A percentile compares a stretch with the other conserved stretches of the same genome.
phyloP scores from a whole-genome alignment of 495 filamentous ascomycete species.

The Aspergillus taichungensis region DNA sequence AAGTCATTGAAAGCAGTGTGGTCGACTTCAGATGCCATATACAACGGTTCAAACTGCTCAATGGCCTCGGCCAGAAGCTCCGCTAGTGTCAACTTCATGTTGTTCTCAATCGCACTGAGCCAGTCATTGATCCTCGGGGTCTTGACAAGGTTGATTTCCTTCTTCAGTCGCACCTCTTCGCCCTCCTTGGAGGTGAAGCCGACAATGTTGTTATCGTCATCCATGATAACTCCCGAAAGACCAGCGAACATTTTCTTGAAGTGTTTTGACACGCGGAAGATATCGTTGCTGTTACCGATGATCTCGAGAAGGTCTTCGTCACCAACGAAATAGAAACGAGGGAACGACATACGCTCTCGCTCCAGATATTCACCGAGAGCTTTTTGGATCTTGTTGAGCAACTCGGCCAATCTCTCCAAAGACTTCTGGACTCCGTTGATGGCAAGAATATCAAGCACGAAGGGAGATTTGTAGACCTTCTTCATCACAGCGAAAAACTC shows the following conservation, averaged over 20 bases:
- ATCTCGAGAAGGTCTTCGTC: conserved; percentile 99
- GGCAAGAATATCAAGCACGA: conserved; percentile 87
- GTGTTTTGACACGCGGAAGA: conserved; percentile 89
- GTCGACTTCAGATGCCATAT: conserved; percentile 57
- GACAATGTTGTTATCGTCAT: conserved; percentile 79
- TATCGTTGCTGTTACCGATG: conserved; percentile 98
- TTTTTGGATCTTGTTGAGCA: conserved; percentile 99
- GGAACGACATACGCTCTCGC: conserved; percentile 92
- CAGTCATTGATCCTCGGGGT: conserved; percentile 97
- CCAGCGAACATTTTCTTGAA: conserved; percentile 99
- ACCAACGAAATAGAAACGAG: conserved; percentile 97
- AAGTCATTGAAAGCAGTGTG: conserved; percentile 61
- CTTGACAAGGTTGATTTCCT: conserved; percentile 82
- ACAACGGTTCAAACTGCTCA: conserved; percentile 59
- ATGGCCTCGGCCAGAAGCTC: conserved; percentile 83
- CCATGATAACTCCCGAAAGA: conserved; percentile 78
- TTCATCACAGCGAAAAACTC: conserved; percentile 98
- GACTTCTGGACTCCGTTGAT: conserved; percentile 95
- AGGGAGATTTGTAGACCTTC: conserved; percentile 91
- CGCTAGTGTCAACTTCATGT: conserved; percentile 89
- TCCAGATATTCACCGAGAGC: conserved; percentile 97
- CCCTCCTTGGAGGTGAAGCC: conserved; percentile 95
- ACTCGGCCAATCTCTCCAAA: conserved; percentile 82
- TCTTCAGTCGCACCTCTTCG: conserved; percentile 79
- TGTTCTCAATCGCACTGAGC: conserved; percentile 80